Evolutionary conservation across 2,329 filamentous ascomycete genomes (phyloP).

Genomic region (Aspergillus sergii): DNA sequence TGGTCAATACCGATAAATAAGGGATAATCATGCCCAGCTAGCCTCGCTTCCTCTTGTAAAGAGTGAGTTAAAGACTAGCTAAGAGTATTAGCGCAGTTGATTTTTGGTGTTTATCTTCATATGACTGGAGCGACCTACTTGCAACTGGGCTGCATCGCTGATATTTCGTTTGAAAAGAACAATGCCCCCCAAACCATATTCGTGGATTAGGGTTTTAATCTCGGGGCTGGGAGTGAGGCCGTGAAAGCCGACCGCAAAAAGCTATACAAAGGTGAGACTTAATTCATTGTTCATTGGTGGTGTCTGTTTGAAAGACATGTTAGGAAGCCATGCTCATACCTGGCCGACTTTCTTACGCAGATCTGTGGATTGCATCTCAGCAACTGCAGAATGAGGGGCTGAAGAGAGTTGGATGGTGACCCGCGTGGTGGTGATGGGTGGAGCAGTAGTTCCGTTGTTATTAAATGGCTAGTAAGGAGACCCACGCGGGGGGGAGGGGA

Average conservation of each 20-base stretch:
- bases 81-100: neutral
- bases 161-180: conserved; percentile 49
- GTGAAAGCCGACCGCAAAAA: conserved; percentile 50
- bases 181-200: conserved; percentile 45
- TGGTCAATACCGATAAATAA: conserved; percentile 51
- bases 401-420: neutral
- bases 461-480: neutral
- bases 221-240: conserved; percentile 42
- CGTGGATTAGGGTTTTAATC: conserved; percentile 47
- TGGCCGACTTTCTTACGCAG: conserved; percentile 38
- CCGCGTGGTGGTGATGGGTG: neutral
- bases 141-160: conserved; percentile 41
- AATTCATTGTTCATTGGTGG: neutral
- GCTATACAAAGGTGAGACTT: conserved; percentile 27
- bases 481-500: neutral
- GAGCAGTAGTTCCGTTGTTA: neutral
- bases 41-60: conserved; percentile 44
- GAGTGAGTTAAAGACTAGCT: conserved; percentile 32
- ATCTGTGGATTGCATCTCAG: conserved; percentile 24
- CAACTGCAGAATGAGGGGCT: neutral
- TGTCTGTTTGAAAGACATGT: neutral
- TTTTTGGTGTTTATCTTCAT: neutral
- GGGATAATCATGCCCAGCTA: conserved; percentile 42
- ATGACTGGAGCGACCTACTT: conserved; percentile 20
- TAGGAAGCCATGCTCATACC: conserved; percentile 22